Conservation (phyloP, 208 protist species). For the Trichomonas gallinae region DNA sequence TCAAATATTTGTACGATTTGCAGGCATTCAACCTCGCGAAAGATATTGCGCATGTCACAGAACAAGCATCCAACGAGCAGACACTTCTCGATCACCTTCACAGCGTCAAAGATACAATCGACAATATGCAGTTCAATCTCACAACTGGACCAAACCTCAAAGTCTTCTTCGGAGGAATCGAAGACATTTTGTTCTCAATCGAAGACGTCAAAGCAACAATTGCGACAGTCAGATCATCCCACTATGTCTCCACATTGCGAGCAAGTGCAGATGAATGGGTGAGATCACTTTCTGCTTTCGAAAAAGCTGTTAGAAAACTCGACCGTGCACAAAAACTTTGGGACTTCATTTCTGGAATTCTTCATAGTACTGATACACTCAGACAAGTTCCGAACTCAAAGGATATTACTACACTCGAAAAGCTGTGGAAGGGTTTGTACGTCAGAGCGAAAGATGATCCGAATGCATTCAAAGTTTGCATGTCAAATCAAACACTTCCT, state of each 20-base stretch:
- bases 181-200: not conserved
- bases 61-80: not conserved
- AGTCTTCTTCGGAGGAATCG: not conserved
- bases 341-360: not conserved
- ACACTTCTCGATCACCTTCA: not conserved
- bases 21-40: not conserved
- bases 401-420: constrained; percentile 34
- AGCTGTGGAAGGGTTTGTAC: constrained; percentile 40
- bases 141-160: not conserved
- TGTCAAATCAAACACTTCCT: not conserved
- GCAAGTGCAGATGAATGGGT: constrained; percentile 45
- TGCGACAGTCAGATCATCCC: not conserved
- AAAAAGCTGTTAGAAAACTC: not conserved
- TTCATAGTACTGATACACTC: not conserved
- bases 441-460: not conserved
- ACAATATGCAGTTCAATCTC: not conserved
- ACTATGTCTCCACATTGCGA: not conserved
- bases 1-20: not conserved
- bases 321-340: not conserved
- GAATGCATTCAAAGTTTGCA: not conserved
- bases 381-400: not conserved
- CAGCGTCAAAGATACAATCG: not conserved
- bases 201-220: not conserved
- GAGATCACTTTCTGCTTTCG: constrained; percentile 31
- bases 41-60: not conserved